Percentiles rank a stretch among this genome's conserved stretches.
Conservation (phyloP, 768 basidiomycete species). For the Boletus rubroflammeus region DNA sequence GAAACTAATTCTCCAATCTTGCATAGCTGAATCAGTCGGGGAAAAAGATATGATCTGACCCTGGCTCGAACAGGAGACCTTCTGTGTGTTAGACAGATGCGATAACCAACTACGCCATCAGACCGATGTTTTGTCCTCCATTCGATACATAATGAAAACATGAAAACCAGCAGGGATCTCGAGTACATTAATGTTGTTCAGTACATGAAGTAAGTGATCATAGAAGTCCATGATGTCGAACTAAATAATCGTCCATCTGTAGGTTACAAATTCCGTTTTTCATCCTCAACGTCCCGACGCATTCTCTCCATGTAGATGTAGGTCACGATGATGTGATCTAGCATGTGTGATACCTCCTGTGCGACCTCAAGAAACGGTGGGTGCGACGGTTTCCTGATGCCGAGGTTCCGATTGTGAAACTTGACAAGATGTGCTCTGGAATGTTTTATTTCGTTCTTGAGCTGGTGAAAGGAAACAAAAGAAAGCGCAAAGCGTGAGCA, state of each 20-base stretch:
- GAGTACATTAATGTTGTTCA: neutral
- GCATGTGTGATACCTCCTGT: constrained; percentile 23
- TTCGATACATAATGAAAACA: neutral
- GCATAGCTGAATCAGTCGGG: too few relatives aligned
- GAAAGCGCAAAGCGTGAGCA: neutral
- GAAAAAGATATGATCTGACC: constrained; percentile 37
- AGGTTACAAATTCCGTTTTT: constrained; percentile 4
- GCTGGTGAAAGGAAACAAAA: constrained; percentile 1
- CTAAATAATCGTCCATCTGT: neutral
- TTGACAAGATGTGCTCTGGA: constrained; percentile 12
- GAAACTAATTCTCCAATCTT: neutral
- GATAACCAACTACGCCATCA: constrained; percentile 82
- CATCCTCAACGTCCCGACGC: constrained; percentile 23
- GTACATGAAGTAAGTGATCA: neutral
- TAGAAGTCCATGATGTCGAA: neutral
- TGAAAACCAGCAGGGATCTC: neutral
- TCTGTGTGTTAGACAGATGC: constrained; percentile 83
- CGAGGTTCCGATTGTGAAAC: constrained; percentile 17
- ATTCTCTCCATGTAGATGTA: constrained; percentile 32
- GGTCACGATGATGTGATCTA: constrained; percentile 33
- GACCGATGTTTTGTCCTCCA: constrained; percentile 2
- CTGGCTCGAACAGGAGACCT: constrained; percentile 71
- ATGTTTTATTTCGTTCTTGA: constrained; percentile 13
- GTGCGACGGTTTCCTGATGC: constrained; percentile 16
- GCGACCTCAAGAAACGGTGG: constrained; percentile 28